Evolutionary conservation across 495 filamentous ascomycete species (phyloP).

Genomic region (Talaromyces borbonicus): DNA sequence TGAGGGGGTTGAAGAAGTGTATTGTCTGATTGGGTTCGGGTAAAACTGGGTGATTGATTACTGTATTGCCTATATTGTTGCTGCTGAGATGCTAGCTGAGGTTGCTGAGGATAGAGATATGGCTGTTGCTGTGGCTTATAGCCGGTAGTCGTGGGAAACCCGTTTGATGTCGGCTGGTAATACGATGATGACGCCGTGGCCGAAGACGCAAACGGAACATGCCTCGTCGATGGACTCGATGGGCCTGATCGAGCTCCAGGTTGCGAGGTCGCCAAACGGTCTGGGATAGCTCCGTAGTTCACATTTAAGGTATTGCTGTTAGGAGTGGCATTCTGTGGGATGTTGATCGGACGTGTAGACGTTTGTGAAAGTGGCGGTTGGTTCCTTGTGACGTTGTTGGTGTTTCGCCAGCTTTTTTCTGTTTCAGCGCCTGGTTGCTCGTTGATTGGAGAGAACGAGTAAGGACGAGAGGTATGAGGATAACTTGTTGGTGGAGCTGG

Average conservation of each 20-base stretch:
- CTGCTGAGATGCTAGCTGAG: constrained; percentile 10
- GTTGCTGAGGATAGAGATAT: constrained; percentile 13
- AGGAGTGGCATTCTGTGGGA: constrained; percentile 3
- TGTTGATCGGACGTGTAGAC: constrained; percentile 1
- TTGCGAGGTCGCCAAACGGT: constrained; percentile 7
- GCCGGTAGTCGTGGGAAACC: background rate
- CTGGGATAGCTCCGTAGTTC: background rate
- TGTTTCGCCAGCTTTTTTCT: constrained; percentile 3
- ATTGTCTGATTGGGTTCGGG: constrained; percentile 11
- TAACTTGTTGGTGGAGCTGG: too few relatives aligned
- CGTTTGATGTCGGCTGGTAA: background rate
- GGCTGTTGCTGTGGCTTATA: constrained; percentile 1
- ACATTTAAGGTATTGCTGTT: background rate
- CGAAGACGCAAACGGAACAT: constrained; percentile 6
- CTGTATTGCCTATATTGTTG: constrained; percentile 11
- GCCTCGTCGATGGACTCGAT: constrained; percentile 1
- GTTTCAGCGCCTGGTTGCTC: background rate
- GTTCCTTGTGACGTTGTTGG: background rate
- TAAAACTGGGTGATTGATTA: constrained; percentile 10
- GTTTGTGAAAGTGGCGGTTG: constrained; percentile 1
- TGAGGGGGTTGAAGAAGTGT: background rate
- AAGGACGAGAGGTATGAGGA: background rate
- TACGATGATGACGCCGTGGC: constrained; percentile 9
- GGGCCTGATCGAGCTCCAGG: constrained; percentile 7
- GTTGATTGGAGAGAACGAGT: background rate